Base-by-base conservation (phyloP, 345 rosid genomes). In the Brassica cretica region DNA sequence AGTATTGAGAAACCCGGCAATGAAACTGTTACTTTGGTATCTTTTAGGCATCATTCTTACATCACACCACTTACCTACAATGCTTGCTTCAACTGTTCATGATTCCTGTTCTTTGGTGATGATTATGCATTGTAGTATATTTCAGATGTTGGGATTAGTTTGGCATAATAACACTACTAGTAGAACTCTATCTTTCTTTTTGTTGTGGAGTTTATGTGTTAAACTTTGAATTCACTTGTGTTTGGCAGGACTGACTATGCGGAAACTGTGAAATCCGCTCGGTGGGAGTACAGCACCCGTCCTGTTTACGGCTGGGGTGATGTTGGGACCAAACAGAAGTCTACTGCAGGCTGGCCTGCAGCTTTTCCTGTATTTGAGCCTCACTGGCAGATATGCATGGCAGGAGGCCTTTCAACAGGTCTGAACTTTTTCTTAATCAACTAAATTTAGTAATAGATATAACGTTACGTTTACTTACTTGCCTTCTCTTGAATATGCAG, bases 381-480 rank as follows among this genome's bases (percentile, higher is more conserved):
- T 71, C 98, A 94, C 69, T 94, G 98, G 98, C 98, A 94, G 88
- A 78, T 91, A 77, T 92, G 98, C 90, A 89, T 94, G 97, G 98
- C 95, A 4, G 91, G 91, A 69, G 97, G 98, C 76, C 97, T 94
- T 76, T 94, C 98, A 82, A 94, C 97, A 80, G 98, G 98, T 83
- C 68, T 46, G 74, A 61, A 0, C 18, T 64, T 75, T 6, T 44
- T 56, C 56, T 35, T 44, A 14, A 63, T 30, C 33, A 5, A 21
- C 73, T 32, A 15, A 41, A 55, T 7, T 53, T 27, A 11, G 25
- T 56, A 58, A 6, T 24, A 37, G 11, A 58, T 60, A 46, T 51
- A 46, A 8, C 2, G 56, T 66, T 67, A 21, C 6, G 41, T 59
- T 66, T 72, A 61, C 27, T 30, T 56, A 8, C 46, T 35, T 18